phyloP scores from a whole-genome alignment of 2,329 filamentous ascomycete species.

The Colletotrichum liriopes region DNA sequence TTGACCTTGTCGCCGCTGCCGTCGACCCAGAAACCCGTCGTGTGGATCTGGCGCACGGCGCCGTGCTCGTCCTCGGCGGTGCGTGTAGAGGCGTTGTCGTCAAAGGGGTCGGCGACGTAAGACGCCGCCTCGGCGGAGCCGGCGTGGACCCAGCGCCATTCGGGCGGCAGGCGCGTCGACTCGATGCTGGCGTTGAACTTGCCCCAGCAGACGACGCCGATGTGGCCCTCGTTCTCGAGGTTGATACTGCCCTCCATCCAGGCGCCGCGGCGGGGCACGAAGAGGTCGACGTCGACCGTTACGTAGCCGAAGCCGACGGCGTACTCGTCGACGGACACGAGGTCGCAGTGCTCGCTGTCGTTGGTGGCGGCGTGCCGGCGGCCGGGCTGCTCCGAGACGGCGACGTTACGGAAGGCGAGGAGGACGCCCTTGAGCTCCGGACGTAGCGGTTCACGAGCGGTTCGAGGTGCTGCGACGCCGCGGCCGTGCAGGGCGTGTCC shows the following conservation, averaged over 20 bases:
- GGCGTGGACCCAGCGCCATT: conserved; percentile 85
- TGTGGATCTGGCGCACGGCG: conserved; percentile 67
- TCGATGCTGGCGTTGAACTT: conserved; percentile 94
- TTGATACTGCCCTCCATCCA: conserved; percentile 87
- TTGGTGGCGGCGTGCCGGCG: conserved; percentile 61
- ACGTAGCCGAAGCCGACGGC: conserved; percentile 90
- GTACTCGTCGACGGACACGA: conserved; percentile 81
- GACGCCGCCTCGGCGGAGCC: conserved; percentile 56
- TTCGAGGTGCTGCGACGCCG: conserved; percentile 81
- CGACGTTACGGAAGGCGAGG: conserved; percentile 79
- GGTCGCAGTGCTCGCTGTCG: conserved; percentile 61
- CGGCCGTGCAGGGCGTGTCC: conserved; percentile 77
- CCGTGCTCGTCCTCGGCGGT: conserved; percentile 66
- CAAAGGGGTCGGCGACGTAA: conserved; percentile 53
- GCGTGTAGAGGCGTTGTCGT: conserved; percentile 53
- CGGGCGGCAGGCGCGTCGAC: conserved; percentile 78
- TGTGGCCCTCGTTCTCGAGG: conserved; percentile 88
- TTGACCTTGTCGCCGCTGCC: conserved; percentile 78
- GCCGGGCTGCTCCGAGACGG: conserved; percentile 73
- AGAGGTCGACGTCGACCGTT: conserved; percentile 88
- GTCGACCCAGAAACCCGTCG: conserved; percentile 83
- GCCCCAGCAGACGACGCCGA: conserved; percentile 91
- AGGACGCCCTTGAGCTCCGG: conserved; percentile 80
- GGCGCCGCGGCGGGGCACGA: conserved; percentile 81
- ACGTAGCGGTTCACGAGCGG: conserved; percentile 85